Evolutionary conservation across 345 rosid species (phyloP).

Genomic region (Lepidium africanum): DNA sequence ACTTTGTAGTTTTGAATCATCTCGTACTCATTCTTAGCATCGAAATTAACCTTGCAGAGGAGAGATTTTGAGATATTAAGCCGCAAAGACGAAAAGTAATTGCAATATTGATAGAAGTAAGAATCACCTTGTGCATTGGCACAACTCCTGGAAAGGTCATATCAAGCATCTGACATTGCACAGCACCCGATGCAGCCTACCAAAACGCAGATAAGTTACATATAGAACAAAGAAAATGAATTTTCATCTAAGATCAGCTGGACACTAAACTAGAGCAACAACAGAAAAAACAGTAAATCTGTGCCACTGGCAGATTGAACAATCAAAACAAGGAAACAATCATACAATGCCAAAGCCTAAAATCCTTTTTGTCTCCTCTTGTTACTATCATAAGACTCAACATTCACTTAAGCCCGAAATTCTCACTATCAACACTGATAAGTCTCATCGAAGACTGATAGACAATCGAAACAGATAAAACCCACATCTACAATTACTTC

Average conservation of each 20-base stretch:
- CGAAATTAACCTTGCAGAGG: constrained; percentile 71
- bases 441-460: background rate
- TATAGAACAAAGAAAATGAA: background rate
- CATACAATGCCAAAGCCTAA: background rate
- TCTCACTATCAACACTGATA: background rate
- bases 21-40: constrained; percentile 87
- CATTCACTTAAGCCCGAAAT: background rate
- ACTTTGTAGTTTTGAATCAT: constrained; percentile 97
- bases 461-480: background rate
- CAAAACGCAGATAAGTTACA: background rate
- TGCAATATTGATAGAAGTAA: background rate
- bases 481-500: background rate
- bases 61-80: background rate
- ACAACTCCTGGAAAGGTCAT: constrained; percentile 90
- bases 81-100: background rate
- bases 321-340: background rate
- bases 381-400: background rate
- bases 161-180: constrained; percentile 95
- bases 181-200: constrained; percentile 96
- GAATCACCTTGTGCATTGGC: constrained; percentile 86
- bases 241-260: background rate
- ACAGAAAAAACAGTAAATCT: constrained; percentile 1
- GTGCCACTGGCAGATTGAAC: background rate
- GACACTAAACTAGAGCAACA: background rate
- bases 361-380: too few relatives aligned